Base-by-base conservation (phyloP, 106 monocot species). In the Acorus gramineus region DNA sequence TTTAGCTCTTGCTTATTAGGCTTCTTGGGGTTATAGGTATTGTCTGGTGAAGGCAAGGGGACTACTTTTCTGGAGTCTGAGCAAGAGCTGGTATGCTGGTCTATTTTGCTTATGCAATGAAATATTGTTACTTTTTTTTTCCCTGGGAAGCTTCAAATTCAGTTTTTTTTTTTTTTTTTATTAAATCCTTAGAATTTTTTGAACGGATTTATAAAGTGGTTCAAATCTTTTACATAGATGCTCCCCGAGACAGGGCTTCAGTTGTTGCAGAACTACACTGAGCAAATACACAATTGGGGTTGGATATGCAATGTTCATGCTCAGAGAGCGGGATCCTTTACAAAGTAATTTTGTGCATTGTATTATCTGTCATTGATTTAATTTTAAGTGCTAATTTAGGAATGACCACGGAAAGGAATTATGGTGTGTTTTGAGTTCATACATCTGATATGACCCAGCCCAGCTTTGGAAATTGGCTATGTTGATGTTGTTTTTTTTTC, bases 181-280 rank as follows among this genome's bases (percentile, higher is more conserved):
- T 56, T 56, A 51, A 0, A 14, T 49, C 54, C 1, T 55, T 43
- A 8, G 13, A 64, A 42, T 0, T 64, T 64, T 7, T 6, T 59
- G 28, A 28, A 28, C 28, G 28, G 28, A 28, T 28, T 28, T 28
- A 28, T 28, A 28, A 28, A 28, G 28, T 28, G 28, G 28, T 28
- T 28, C 28, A 28, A 28, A 28, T 28, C 28, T 28, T 28, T 28
- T 14, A 44, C 8, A 5, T 71, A 98, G 96, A 74, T 79, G 76
- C 85, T 98, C 78, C 91, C 96, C 56, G 96, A 98, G 60, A 75
- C 82, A 58, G 85, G 76, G 13, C 78, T 82, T 72, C 96, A 98
- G 78, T 54, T 98, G 50, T 65, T 98, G 54, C 85, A 88, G 10
- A 98, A 83, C 66, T 98, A 98, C 70, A 44, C 44, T 48, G 83